These are phyloP conservation scores for Penicillium sclerotiorum DNA, from an alignment of 2,329 filamentous ascomycete genomes.

Conservation along the genomic window DNA sequence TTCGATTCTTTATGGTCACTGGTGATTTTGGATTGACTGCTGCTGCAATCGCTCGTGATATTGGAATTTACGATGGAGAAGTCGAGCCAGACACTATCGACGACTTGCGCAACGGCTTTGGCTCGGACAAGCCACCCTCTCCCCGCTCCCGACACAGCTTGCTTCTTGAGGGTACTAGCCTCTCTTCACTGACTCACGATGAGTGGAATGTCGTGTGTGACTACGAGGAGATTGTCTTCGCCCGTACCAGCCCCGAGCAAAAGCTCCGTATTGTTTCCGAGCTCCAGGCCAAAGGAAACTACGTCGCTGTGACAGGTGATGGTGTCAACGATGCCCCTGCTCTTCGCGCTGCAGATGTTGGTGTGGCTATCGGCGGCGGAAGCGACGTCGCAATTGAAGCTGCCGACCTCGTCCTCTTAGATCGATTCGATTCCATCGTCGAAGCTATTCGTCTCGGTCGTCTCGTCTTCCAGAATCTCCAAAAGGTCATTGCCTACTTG, in stretches of 20 bases:
- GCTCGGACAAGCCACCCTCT: constrained; percentile 22
- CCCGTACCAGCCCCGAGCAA: constrained; percentile 47
- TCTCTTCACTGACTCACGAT: constrained; percentile 64
- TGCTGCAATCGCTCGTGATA: constrained; percentile 43
- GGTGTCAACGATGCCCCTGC: constrained; percentile 42
- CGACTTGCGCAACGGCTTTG: constrained; percentile 48
- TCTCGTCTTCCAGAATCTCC: constrained; percentile 40
- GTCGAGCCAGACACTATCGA: constrained; percentile 58
- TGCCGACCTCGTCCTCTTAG: constrained; percentile 42
- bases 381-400: constrained; percentile 47
- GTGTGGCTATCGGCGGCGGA: constrained; percentile 40
- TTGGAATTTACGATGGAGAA: constrained; percentile 47
- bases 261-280: constrained; percentile 48
- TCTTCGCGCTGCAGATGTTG: constrained; percentile 36
- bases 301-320: constrained; percentile 46
- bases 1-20: constrained; percentile 49
- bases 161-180: constrained; percentile 66
- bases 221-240: constrained; percentile 56
- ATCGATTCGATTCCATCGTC: constrained; percentile 38
- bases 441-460: constrained; percentile 36
- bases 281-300: constrained; percentile 39
- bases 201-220: constrained; percentile 69
- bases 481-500: constrained; percentile 46
- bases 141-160: constrained; percentile 53
- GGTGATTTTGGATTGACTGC: constrained; percentile 47